phyloP scores from a whole-genome alignment of 1,139 yeast species.

The Pichia sp. region DNA sequence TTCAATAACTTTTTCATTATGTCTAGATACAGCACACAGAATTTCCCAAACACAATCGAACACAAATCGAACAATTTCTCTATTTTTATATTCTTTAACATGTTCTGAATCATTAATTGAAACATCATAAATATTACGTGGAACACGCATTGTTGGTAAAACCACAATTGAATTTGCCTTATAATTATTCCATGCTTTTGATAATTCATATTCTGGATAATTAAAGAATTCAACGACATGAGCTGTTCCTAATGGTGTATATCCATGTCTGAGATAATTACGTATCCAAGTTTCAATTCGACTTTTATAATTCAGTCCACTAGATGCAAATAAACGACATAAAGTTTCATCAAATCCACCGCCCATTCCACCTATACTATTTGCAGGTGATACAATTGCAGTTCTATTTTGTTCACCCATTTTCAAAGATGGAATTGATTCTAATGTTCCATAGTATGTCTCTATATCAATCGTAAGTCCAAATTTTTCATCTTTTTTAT shows the following conservation, averaged over 20 bases:
- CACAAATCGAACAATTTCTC: constrained; percentile 27
- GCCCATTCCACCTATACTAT: constrained; percentile 43
- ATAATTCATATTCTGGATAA: constrained; percentile 12
- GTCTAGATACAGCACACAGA: constrained; percentile 26
- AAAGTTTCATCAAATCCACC: constrained; percentile 48
- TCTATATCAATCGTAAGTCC: not conserved
- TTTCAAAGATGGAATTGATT: constrained; percentile 1
- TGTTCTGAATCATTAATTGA: too few species aligned
- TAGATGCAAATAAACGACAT: constrained; percentile 32
- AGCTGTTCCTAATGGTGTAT: constrained; percentile 30
- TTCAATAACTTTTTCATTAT: too few species aligned
- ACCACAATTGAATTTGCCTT: constrained; percentile 35
- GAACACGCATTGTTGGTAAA: constrained; percentile 46
- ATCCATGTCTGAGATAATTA: constrained; percentile 25
- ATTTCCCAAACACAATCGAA: constrained; percentile 45
- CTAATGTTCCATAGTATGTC: constrained; percentile 4
- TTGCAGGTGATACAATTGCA: constrained; percentile 47
- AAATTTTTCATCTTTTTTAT: too few species aligned
- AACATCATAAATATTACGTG: too few species aligned
- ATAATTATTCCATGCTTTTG: constrained; percentile 26
- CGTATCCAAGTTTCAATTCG: constrained; percentile 18
- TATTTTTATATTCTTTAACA: constrained; percentile 9
- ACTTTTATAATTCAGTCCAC: constrained; percentile 15
- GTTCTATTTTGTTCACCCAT: constrained; percentile 12
- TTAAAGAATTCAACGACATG: constrained; percentile 26